Evolutionary conservation across 164 flowering plant genomes (phyloP), one percentile per base, ranked within the genome.

Genomic region (Annona squamosa): DNA sequence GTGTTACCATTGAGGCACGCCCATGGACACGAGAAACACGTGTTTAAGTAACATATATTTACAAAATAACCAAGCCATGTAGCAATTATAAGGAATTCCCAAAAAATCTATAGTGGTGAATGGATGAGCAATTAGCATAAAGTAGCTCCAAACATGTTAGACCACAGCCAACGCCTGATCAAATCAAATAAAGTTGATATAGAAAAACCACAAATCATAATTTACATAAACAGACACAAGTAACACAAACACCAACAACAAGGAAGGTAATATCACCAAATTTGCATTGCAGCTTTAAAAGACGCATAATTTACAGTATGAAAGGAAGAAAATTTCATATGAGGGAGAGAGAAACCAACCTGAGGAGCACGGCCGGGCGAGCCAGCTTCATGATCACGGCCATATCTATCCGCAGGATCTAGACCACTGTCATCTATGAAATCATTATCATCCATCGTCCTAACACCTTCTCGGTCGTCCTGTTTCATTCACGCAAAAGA

Each of bases 361-460:
- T 92, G 92, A 74, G 97, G 97, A 83, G 86, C 89, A 79, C 79
- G 80, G 64, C 87, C 77, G 64, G 86, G 86, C 73, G 88, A 92
- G 18, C 78, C 87, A 17, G 84, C 77, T 56, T 84, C 94, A 75
- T 81, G 69, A 75, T 89, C 96, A 84, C 88, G 87, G 43, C 85
- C 90, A 81, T 82, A 90, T 10, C 92, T 77, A 47, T 86, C 85
- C 62, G 87, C 87, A 71, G 98, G 98, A 67, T 92, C 97, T 47
- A 94, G 84, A 65, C 97, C 97, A 75, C 57, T 91, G 73, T 94
- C 99, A 85, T 94, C 98, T 46, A 94, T 94, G 79, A 94, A 92
- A 74, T 90, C 89, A 81, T 94, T 98, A 81, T 95, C 99, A 76
- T 95, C 96, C 68, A 86, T 2, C 19, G 84, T 92, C 81, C 90